phyloP scores from a whole-genome alignment of 345 rosid species.

The Heritiera littoralis region DNA sequence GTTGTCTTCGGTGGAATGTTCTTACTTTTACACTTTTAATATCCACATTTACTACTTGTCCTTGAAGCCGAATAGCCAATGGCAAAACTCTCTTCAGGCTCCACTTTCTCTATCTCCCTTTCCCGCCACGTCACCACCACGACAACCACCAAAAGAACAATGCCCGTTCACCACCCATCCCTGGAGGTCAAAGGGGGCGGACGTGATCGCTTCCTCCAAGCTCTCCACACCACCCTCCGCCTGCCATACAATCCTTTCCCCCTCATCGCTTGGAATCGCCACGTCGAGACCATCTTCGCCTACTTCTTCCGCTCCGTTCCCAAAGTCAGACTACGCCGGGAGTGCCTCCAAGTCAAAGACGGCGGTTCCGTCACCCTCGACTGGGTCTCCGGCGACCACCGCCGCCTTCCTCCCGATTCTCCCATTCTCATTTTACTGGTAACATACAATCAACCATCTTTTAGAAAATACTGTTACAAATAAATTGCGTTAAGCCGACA shows the following conservation, averaged over 20 bases:
- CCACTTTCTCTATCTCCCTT: conserved; percentile 16
- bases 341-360: conserved; percentile 57
- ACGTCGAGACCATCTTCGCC: conserved; percentile 68
- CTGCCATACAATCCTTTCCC: conserved; percentile 53
- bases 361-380: conserved; percentile 61
- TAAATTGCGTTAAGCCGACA: not conserved
- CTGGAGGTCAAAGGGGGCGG: conserved; percentile 59
- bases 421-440: conserved; percentile 85
- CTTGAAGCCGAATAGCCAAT: not conserved
- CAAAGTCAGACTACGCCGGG: conserved; percentile 44
- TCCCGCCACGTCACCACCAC: conserved; percentile 27
- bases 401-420: conserved; percentile 47
- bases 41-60: not conserved
- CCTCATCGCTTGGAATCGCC: conserved; percentile 48
- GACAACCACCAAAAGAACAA: conserved; percentile 20
- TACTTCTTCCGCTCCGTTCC: conserved; percentile 51
- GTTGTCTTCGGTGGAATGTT: not conserved
- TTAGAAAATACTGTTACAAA: not conserved
- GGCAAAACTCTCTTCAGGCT: conserved; percentile 14
- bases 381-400: conserved; percentile 63
- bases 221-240: conserved; percentile 35
- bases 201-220: conserved; percentile 44
- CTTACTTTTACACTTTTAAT: not conserved
- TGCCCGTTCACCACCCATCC: conserved; percentile 45
- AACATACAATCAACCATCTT: conserved; percentile 16